Percentiles rank a stretch among this genome's conserved stretches.
Evolutionary conservation across 306 rosid genomes (phyloP).

Genomic region (Abrus pulchellus): DNA sequence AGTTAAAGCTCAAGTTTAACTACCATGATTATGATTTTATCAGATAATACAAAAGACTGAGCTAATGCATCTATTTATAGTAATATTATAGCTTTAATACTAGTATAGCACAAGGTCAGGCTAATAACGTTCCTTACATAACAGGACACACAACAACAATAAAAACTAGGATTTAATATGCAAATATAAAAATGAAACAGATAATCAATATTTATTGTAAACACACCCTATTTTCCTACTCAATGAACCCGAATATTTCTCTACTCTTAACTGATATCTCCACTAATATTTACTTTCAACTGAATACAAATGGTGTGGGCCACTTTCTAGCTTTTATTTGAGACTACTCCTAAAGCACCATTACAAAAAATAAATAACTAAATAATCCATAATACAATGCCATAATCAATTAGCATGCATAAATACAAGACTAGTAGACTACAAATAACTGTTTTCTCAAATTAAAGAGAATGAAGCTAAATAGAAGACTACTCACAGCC

Average conservation of each 20-base stretch:
- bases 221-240: neutral
- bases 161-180: neutral
- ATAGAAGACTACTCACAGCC: constrained; percentile 77
- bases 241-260: neutral
- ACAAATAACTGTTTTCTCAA: constrained; percentile 1
- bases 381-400: constrained; percentile 18
- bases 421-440: no score
- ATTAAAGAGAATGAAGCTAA: constrained; percentile 32
- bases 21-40: no score
- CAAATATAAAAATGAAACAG: neutral
- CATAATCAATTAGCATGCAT: constrained; percentile 28
- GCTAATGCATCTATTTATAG: no score
- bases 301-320: neutral
- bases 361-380: neutral
- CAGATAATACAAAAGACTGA: no score
- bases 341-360: constrained; percentile 4
- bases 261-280: neutral
- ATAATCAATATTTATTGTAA: neutral
- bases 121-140: neutral
- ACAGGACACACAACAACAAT: neutral
- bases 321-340: neutral
- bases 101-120: no score
- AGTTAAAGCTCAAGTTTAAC: no score
- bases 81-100: no score
- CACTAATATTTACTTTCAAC: constrained; percentile 24